A percentile compares a stretch with the other conserved stretches of the same genome.
Evolutionary conservation across 768 basidiomycete genomes (phyloP).

Genomic region (Hypsizygus marmoreus): DNA sequence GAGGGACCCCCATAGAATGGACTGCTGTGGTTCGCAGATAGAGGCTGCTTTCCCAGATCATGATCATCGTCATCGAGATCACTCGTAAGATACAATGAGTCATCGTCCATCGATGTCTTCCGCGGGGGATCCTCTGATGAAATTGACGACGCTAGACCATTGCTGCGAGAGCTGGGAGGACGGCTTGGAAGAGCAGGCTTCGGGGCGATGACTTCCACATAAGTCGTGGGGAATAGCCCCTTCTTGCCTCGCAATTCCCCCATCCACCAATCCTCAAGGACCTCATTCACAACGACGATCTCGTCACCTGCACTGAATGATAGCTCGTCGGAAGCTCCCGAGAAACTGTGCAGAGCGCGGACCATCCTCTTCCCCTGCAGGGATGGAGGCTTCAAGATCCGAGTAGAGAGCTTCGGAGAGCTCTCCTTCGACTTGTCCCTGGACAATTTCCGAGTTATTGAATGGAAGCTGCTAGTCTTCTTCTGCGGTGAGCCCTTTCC

Average conservation of each 20-base stretch:
- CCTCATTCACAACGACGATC: slow-evolving; percentile 76
- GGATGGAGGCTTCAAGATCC: slow-evolving; percentile 54
- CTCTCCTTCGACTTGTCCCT: slow-evolving; percentile 38
- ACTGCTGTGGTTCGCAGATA: slow-evolving; percentile 38
- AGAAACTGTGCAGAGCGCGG: slow-evolving; percentile 75
- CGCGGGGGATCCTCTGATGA: not conserved
- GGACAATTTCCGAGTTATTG: slow-evolving; percentile 29
- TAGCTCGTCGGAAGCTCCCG: slow-evolving; percentile 76
- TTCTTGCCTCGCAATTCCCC: slow-evolving; percentile 70
- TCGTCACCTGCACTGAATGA: slow-evolving; percentile 74
- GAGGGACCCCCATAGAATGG: slow-evolving; percentile 46
- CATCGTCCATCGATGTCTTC: slow-evolving; percentile 9
- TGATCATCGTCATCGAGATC: slow-evolving; percentile 52
- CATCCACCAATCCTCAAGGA: slow-evolving; percentile 91
- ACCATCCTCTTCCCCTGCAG: slow-evolving; percentile 56
- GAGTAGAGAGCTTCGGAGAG: slow-evolving; percentile 35
- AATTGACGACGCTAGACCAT: slow-evolving; percentile 3
- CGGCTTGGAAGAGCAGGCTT: slow-evolving; percentile 31
- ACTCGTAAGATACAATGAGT: slow-evolving; percentile 26
- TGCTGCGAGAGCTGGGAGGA: slow-evolving; percentile 11
- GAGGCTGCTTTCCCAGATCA: slow-evolving; percentile 45
- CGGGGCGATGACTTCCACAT: slow-evolving; percentile 56
- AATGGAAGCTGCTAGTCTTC: slow-evolving; percentile 30
- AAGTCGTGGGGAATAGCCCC: slow-evolving; percentile 82
- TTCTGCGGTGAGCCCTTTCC: slow-evolving; percentile 15